Base-by-base conservation (phyloP, 331 rosid genomes). In the Cydonia oblonga region DNA sequence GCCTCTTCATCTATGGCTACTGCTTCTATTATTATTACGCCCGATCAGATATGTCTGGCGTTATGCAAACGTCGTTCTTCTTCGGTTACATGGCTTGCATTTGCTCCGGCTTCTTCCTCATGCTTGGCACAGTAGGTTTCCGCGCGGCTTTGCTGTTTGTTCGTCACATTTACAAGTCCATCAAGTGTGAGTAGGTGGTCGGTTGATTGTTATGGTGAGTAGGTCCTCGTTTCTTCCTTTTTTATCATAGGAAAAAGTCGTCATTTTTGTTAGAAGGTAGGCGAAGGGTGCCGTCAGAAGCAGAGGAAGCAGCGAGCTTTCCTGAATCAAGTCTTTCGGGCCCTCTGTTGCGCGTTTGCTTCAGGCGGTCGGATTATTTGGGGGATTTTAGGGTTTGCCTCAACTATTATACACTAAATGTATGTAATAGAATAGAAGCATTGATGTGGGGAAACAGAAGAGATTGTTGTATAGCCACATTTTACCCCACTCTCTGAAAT, bases 41-140 rank as follows among this genome's bases (percentile, higher is more conserved):
- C 12, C 84, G 96, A 54, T 92, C 98, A 0, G 98, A 92, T 44
- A 92, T 92, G 98, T 88, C 98, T 35, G 98, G 98, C 28, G 88
- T 90, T 18, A 90, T 92, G 98, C 98, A 92, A 65, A 92, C 93
- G 35, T 90, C 98, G 0, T 92, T 92, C 87, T 92, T 92, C 93
- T 92, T 92, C 6, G 97, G 97, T 25, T 92, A 90, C 86, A 92
- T 92, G 98, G 96, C 96, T 49, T 90, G 98, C 92, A 92, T 92
- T 83, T 92, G 98, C 88, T 92, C 87, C 69, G 97, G 98, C 67
- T 92, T 92, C 89, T 92, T 92, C 69, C 96, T 92, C 78, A 90
- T 92, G 98, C 98, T 92, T 18, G 98, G 98, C 57, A 84, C 87
- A 4, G 87, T 90, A 15, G 98, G 98, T 64, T 92, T 92, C 56